Conservation (phyloP, 768 basidiomycete species). For the Mycena floridula region DNA sequence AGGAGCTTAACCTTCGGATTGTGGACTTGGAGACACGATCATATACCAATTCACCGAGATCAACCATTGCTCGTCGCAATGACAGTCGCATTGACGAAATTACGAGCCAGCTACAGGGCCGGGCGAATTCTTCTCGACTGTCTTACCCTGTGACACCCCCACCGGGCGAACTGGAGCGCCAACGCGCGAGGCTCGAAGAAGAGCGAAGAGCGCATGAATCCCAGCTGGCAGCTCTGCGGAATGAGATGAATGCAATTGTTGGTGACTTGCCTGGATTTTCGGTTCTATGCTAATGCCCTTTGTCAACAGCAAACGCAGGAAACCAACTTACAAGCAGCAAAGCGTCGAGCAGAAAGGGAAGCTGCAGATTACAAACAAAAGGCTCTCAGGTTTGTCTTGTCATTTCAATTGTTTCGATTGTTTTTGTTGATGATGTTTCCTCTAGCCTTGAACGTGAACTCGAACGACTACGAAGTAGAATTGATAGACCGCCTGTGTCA, state of each 20-base stretch:
- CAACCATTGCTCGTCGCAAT: constrained; percentile 48
- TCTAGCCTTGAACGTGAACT: constrained; percentile 58
- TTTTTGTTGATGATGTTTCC: neutral
- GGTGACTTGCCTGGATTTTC: constrained; percentile 18
- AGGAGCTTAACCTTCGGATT: constrained; percentile 77
- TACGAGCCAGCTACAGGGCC: constrained; percentile 41
- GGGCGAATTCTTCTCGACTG: constrained; percentile 1
- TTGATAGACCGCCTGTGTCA: constrained; percentile 60
- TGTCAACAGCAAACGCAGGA: constrained; percentile 59
- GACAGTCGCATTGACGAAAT: constrained; percentile 74
- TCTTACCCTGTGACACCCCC: constrained; percentile 49
- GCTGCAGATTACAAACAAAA: constrained; percentile 69
- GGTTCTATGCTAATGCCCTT: neutral
- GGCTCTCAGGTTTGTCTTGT: constrained; percentile 49
- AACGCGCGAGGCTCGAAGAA: constrained; percentile 56
- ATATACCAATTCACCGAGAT: constrained; percentile 56
- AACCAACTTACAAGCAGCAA: constrained; percentile 59
- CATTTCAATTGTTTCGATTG: too few relatives aligned
- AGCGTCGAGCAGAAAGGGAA: constrained; percentile 73
- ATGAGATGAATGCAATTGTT: constrained; percentile 58
- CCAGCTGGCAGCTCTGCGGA: constrained; percentile 51
- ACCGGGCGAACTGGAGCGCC: constrained; percentile 55
- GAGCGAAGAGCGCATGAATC: constrained; percentile 55
- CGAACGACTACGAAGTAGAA: constrained; percentile 60
- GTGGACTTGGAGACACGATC: constrained; percentile 80